Evolutionary conservation across 1,284 basidiomycete genomes (phyloP).

Genomic region (Agroathelia rolfsii): DNA sequence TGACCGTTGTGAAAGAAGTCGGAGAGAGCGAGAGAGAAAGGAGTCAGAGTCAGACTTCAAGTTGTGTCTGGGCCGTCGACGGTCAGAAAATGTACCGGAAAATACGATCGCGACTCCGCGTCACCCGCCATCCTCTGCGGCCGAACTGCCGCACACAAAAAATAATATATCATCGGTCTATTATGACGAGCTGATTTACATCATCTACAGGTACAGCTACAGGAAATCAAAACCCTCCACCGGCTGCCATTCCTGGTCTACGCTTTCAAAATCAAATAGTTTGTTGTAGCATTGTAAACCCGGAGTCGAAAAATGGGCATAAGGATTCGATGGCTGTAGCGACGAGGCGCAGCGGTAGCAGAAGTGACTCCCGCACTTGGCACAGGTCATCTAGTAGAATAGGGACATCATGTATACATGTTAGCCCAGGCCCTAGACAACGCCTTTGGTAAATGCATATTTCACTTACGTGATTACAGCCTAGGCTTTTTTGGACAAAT

Average conservation of each 20-base stretch:
- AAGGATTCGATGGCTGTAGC: slow-evolving; percentile 44
- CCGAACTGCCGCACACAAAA: no score
- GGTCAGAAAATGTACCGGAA: slow-evolving; percentile 11
- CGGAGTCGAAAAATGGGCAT: slow-evolving; percentile 55
- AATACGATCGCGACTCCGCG: slow-evolving; percentile 1
- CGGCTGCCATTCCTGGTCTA: slow-evolving; percentile 43
- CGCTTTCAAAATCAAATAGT: slow-evolving; percentile 48
- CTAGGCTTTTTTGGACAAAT: slow-evolving; percentile 62
- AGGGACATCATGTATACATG: slow-evolving; percentile 8
- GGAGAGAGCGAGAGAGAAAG: slow-evolving; percentile 20
- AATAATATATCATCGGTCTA: slow-evolving; percentile 9
- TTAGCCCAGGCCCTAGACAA: no score
- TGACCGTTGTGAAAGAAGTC: slow-evolving; percentile 15
- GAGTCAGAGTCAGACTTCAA: slow-evolving; percentile 17
- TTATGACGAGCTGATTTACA: not conserved
- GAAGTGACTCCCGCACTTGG: slow-evolving; percentile 60
- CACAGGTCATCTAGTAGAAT: slow-evolving; percentile 66
- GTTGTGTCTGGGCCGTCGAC: slow-evolving; percentile 5
- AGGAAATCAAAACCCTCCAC: slow-evolving; percentile 32
- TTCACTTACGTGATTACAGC: slow-evolving; percentile 65
- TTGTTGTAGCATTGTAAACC: slow-evolving; percentile 50
- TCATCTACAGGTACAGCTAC: slow-evolving; percentile 13
- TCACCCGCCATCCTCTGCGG: no score
- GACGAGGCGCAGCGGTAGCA: slow-evolving; percentile 66
- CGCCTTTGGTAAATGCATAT: not conserved